Evolutionary conservation across 2,329 filamentous ascomycete genomes (phyloP).

Genomic region (Teratosphaeria epicoccoides): DNA sequence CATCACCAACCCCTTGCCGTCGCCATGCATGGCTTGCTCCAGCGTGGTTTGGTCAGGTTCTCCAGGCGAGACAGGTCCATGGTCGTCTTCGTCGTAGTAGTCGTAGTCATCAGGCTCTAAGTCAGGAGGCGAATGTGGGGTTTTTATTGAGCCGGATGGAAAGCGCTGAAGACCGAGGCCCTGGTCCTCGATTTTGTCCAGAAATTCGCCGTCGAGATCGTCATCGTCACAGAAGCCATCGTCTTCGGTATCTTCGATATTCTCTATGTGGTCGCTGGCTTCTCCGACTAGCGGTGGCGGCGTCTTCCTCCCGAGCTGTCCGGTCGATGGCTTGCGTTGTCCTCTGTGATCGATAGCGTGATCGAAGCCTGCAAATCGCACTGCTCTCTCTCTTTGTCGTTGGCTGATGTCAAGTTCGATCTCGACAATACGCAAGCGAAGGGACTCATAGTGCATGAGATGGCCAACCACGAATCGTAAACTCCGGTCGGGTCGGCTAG

Average conservation of each 20-base stretch:
- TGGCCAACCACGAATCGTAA: constrained; percentile 28
- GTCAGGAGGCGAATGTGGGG: constrained; percentile 11
- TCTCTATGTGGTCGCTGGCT: constrained; percentile 5
- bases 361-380: constrained; percentile 19
- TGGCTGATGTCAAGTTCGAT: constrained; percentile 25
- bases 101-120: constrained; percentile 18
- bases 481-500: constrained; percentile 23
- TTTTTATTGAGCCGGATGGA: constrained; percentile 18
- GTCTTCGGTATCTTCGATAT: constrained; percentile 14
- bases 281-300: constrained; percentile 12
- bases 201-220: constrained; percentile 6
- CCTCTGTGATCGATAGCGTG: constrained; percentile 10
- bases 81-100: constrained; percentile 18
- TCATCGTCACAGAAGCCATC: constrained; percentile 9
- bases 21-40: constrained; percentile 16
- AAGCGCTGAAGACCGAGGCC: constrained; percentile 21
- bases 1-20: constrained; percentile 16
- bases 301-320: constrained; percentile 16
- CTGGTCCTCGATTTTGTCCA: constrained; percentile 17
- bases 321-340: constrained; percentile 13
- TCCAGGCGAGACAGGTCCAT: constrained; percentile 19
- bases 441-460: constrained; percentile 25
- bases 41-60: constrained; percentile 18
- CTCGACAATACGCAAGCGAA: constrained; percentile 26
- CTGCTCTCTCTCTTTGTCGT: constrained; percentile 10